Conservation (phyloP, 2,329 filamentous ascomycete genomes). For the Verticillium longisporum region DNA sequence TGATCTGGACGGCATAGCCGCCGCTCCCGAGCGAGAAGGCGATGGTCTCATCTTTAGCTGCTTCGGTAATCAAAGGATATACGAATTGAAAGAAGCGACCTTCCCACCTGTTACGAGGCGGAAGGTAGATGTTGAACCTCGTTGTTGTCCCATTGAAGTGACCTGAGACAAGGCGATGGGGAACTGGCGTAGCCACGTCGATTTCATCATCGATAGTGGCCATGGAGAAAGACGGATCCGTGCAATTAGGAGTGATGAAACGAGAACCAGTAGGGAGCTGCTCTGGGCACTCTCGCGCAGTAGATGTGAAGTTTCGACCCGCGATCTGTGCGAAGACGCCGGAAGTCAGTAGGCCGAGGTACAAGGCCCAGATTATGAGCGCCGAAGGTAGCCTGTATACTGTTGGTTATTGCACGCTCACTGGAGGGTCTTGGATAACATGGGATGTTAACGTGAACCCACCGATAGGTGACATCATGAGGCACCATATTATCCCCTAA, state of each 20-base stretch:
- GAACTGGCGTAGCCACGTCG: conserved; percentile 2
- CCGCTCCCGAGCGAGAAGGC: conserved; percentile 12
- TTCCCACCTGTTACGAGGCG: conserved; percentile 7
- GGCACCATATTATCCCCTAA: too few relatives aligned
- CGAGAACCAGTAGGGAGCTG: not conserved
- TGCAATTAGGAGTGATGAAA: not conserved
- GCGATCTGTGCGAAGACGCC: not conserved
- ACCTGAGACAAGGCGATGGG: conserved; percentile 11
- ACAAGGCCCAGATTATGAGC: not conserved
- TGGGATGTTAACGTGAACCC: too few relatives aligned
- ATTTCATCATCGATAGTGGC: conserved; percentile 9
- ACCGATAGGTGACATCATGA: too few relatives aligned
- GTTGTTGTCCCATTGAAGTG: conserved; percentile 11
- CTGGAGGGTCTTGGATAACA: too few relatives aligned
- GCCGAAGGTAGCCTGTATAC: not conserved
- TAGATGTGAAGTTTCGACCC: not conserved
- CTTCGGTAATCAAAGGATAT: conserved; percentile 10
- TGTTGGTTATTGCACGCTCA: too few relatives aligned
- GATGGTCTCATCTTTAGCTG: conserved; percentile 7
- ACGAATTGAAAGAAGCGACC: conserved; percentile 15
- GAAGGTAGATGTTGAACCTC: conserved; percentile 17
- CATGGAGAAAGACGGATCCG: not conserved
- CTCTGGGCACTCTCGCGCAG: not conserved
- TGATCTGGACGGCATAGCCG: conserved; percentile 13
- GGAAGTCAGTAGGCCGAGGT: not conserved